Evolutionary conservation across 179 eudicot species (phyloP).

Genomic region (Heliamphora pulchella): DNA sequence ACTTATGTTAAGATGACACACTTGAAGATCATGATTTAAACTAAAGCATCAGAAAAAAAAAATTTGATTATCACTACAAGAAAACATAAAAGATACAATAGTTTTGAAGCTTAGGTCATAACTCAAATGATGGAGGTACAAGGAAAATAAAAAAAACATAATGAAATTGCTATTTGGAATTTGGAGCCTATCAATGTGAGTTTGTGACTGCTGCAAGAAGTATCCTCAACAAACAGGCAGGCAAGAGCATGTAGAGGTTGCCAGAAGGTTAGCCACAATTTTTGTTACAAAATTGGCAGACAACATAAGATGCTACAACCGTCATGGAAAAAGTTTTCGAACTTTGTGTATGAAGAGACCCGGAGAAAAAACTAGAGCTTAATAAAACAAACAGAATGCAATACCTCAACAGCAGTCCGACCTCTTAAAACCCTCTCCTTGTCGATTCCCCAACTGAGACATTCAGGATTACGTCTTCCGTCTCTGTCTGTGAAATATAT

Average conservation of each 20-base stretch:
- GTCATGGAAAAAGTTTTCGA: neutral
- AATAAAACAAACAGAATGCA: slow-evolving; percentile 5
- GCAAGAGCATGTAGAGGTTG: slow-evolving; percentile 1
- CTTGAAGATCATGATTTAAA: neutral
- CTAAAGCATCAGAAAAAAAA: neutral
- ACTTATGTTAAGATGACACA: neutral
- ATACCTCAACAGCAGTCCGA: slow-evolving; percentile 31
- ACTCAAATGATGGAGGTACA: neutral
- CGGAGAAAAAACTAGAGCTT: neutral
- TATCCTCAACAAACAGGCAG: neutral
- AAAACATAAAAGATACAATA: neutral
- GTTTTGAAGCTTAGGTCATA: neutral
- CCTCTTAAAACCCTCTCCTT: slow-evolving; percentile 68
- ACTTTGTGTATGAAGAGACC: neutral
- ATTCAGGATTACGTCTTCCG: slow-evolving; percentile 57
- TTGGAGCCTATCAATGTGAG: neutral
- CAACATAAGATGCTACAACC: neutral
- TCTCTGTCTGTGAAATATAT: slow-evolving; percentile 60
- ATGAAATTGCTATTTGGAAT: neutral
- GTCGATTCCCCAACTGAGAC: slow-evolving; percentile 81
- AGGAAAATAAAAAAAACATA: neutral
- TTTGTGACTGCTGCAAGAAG: neutral
- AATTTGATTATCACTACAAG: neutral
- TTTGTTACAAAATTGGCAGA: neutral
- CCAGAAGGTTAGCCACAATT: neutral